phyloP scores from a whole-genome alignment of 805 yeast genomes.

The Candida maris region DNA sequence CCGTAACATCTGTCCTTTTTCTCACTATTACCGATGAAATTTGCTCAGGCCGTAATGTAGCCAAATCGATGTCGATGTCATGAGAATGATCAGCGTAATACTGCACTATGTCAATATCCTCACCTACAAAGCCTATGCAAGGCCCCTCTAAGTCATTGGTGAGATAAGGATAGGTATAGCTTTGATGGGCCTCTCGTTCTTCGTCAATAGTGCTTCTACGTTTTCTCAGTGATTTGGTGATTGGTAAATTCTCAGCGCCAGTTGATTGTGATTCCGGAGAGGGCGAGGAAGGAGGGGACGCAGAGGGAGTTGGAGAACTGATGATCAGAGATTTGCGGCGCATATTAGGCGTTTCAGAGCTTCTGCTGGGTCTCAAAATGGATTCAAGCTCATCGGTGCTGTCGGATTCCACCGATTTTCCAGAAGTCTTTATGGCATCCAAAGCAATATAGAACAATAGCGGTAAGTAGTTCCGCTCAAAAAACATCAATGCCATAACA shows the following conservation, averaged over 20 bases:
- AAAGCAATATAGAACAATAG: conserved; percentile 53
- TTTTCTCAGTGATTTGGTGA: conserved; percentile 18
- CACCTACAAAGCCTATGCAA: conserved; percentile 55
- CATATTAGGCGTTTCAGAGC: conserved; percentile 2
- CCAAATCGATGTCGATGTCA: conserved; percentile 1
- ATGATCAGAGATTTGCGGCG: conserved; percentile 12
- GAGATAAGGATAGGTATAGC: conserved; percentile 48
- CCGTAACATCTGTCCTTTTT: conserved; percentile 19
- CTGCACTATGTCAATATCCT: conserved; percentile 41
- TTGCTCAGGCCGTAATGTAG: conserved; percentile 5
- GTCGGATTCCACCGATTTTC: conserved; percentile 29
- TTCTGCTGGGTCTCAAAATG: conserved; percentile 8
- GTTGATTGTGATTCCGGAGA: neutral
- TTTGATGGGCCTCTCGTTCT: conserved; percentile 48
- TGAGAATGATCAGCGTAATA: conserved; percentile 15
- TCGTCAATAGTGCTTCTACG: conserved; percentile 55
- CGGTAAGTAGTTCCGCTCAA: conserved; percentile 53
- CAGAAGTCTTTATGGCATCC: conserved; percentile 47
- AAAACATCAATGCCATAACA: conserved; percentile 43
- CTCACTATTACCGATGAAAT: conserved; percentile 18
- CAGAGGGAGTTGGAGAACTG: conserved; percentile 10
- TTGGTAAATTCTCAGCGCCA: conserved; percentile 2
- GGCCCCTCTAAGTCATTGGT: conserved; percentile 50
- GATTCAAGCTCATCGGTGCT: conserved; percentile 18
- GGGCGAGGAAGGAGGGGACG: conserved; percentile 2